Evolutionary conservation across 768 basidiomycete species (phyloP).

Genomic region (Suillus spraguei): DNA sequence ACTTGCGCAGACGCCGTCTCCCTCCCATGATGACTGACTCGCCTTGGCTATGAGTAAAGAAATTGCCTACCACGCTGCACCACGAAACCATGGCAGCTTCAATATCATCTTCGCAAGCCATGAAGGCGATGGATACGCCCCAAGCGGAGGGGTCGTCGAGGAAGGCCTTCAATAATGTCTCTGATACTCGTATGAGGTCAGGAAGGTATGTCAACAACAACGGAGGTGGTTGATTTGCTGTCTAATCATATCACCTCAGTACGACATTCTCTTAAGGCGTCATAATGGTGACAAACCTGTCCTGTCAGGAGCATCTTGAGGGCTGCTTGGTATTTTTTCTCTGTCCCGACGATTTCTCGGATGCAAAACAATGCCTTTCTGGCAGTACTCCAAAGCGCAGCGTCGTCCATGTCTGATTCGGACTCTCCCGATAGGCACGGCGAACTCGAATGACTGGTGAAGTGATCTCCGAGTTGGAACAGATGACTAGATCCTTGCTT

Average conservation of each 20-base stretch:
- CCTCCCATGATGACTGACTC: constrained; percentile 16
- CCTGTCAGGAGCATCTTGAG: constrained; percentile 39
- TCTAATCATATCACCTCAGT: constrained; percentile 24
- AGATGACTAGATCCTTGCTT: not conserved
- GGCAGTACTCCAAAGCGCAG: constrained; percentile 37
- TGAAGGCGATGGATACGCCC: constrained; percentile 64
- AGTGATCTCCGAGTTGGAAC: not conserved
- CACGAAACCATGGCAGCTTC: constrained; percentile 60
- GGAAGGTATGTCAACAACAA: constrained; percentile 54
- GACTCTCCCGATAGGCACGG: not conserved
- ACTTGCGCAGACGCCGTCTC: constrained; percentile 29
- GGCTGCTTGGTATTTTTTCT: constrained; percentile 44
- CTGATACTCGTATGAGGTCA: constrained; percentile 52
- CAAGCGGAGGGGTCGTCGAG: constrained; percentile 64
- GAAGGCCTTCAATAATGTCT: constrained; percentile 50
- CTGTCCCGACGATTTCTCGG: constrained; percentile 51
- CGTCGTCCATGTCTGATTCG: constrained; percentile 24
- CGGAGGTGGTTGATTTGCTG: constrained; percentile 47
- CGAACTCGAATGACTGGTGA: too few species aligned
- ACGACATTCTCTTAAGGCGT: constrained; percentile 2
- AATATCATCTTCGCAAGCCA: constrained; percentile 52
- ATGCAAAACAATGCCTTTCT: constrained; percentile 45
- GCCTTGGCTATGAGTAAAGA: constrained; percentile 36
- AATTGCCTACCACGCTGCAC: constrained; percentile 35
- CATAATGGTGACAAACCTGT: constrained; percentile 29